Evolutionary conservation across 2,329 filamentous ascomycete species (phyloP).

Genomic region (Exutisphaerella laricina): DNA sequence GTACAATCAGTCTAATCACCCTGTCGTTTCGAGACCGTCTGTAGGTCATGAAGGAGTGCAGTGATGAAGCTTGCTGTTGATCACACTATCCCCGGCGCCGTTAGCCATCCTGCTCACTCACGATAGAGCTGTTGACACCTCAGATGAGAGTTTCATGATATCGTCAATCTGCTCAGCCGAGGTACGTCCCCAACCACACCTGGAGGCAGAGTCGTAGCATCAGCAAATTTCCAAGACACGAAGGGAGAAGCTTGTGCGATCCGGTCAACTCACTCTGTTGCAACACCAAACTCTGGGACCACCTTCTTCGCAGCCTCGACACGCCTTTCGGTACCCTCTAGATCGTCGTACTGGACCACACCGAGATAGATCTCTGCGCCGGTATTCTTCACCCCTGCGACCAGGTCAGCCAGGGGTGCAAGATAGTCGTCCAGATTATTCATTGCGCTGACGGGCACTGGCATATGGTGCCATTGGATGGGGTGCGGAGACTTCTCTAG

Average conservation of each 20-base stretch:
- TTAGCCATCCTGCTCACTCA: neutral
- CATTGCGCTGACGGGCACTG: constrained; percentile 38
- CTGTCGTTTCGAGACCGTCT: neutral
- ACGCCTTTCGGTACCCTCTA: constrained; percentile 35
- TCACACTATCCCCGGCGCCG: too few species aligned
- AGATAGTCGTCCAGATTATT: constrained; percentile 32
- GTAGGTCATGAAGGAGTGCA: too few species aligned
- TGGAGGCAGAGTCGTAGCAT: too few species aligned
- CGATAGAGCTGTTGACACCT: neutral
- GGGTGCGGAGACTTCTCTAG: constrained; percentile 23
- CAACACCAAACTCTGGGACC: constrained; percentile 34
- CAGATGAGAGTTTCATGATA: constrained; percentile 5
- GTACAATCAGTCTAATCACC: neutral
- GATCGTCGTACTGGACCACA: constrained; percentile 37
- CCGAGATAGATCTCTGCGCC: constrained; percentile 38
- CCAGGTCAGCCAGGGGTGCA: constrained; percentile 32
- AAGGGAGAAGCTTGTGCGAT: too few species aligned
- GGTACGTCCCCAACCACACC: constrained; percentile 37
- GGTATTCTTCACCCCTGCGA: constrained; percentile 28
- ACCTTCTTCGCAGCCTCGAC: constrained; percentile 35
- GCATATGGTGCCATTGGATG: constrained; percentile 41
- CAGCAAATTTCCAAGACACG: too few species aligned
- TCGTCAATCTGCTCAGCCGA: constrained; percentile 2
- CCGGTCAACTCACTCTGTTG: too few species aligned
- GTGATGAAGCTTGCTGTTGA: neutral